phyloP scores from a whole-genome alignment of 2,329 filamentous ascomycete genomes.

The Geosmithia putterillii region DNA sequence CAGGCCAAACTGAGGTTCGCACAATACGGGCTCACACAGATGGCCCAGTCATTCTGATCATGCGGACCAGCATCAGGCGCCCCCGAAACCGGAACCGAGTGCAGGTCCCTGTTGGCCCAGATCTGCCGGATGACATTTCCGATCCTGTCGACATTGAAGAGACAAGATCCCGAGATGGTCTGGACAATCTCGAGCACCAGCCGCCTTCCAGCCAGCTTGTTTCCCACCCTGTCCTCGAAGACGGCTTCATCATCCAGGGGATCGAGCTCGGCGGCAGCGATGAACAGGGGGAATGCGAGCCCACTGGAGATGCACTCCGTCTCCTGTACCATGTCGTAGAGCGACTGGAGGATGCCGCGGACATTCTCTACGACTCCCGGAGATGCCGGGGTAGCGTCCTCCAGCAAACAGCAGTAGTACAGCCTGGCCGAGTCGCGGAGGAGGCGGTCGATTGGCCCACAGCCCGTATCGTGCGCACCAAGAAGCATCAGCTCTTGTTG shows the following conservation, averaged over 20 bases:
- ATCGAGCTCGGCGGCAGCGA: slow-evolving; percentile 26
- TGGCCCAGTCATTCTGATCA: slow-evolving; percentile 11
- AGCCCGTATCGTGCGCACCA: slow-evolving; percentile 14
- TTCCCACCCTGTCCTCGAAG: slow-evolving; percentile 8
- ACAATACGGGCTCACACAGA: slow-evolving; percentile 13
- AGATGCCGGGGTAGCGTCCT: slow-evolving; percentile 25
- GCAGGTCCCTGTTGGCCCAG: slow-evolving; percentile 28
- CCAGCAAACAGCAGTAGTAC: slow-evolving; percentile 31
- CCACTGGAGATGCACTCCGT: slow-evolving; percentile 14
- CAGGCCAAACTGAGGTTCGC: slow-evolving; percentile 12
- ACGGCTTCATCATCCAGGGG: slow-evolving; percentile 20
- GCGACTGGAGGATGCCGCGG: slow-evolving; percentile 17
- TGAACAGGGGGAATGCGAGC: slow-evolving; percentile 28
- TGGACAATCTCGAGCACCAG: slow-evolving; percentile 23
- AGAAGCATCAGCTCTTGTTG: background rate
- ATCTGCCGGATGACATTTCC: slow-evolving; percentile 31
- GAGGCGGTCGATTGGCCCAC: background rate
- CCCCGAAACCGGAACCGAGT: slow-evolving; percentile 3
- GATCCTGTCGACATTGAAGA: slow-evolving; percentile 29
- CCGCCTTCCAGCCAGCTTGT: slow-evolving; percentile 9
- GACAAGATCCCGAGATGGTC: slow-evolving; percentile 23
- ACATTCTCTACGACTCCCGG: slow-evolving; percentile 12
- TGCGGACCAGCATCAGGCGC: background rate
- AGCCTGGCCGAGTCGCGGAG: slow-evolving; percentile 25
- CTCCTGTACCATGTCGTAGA: slow-evolving; percentile 18